Evolutionary conservation across 768 basidiomycete genomes (phyloP), one percentile per base, ranked within the genome.

Genomic region (Pisolithus tinctorius): DNA sequence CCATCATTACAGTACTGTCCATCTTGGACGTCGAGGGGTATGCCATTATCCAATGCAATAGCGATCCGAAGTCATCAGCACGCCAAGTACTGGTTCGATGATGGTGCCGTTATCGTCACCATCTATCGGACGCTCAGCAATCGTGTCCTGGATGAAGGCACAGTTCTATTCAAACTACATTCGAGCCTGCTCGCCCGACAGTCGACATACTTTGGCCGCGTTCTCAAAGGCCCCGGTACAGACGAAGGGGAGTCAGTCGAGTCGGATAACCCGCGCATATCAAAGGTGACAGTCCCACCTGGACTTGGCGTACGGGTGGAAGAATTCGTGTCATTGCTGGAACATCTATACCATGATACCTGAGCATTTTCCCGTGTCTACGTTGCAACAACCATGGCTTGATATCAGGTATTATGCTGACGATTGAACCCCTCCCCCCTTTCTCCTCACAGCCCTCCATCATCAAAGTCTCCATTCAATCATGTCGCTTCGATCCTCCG

Each of bases 281-380:
- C 61, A 34, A 61, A 41, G 48, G 64, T 44, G 48, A 58, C 43
- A 26, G 59, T 79, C 39, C 76, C 78, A 45, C 62, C 59, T 26
- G 65, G 72, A 41, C 63, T 69, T 16, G 62, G 65, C 30, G 69
- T 79, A 45, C 61, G 58, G 37, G 64, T 69, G 16, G 59, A 63
- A 40, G 84, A 87, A 60, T 72, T 85, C 6, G 76, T 77, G 45
- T 71, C 69, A 1, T 63, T 88, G 46, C 66, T 88, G n/a, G 73
- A 74, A 52, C 77, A 85, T 65, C 60, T 88, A 29, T 87, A 88
- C 60, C 80, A 85, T 59, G 80, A 86, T 59, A 64, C 64, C 86
- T 87, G 66, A 74, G 82, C 77, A 37, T 27, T 43, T 51, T 45
- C 16, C 44, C 34, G 13, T 34, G 13, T 34, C 10, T 34, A 27